Evolutionary conservation across 352 stramenopile genomes (phyloP).

Genomic region (Phytophthora hibernalis): DNA sequence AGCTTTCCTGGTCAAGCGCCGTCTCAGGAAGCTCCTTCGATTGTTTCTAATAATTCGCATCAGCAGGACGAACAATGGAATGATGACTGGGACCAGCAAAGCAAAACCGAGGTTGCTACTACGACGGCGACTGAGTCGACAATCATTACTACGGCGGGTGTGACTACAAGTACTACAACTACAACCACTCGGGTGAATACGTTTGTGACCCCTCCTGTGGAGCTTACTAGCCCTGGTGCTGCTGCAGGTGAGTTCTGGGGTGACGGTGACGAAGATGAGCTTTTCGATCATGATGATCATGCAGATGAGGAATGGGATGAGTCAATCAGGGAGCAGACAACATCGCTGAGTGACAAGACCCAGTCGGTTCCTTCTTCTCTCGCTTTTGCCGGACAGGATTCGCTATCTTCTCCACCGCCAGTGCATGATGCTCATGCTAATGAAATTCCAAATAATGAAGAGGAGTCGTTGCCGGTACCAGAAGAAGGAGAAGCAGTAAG

Average conservation of each 20-base stretch:
- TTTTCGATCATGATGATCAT: constrained; percentile 73
- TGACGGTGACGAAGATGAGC: constrained; percentile 56
- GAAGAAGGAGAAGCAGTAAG: constrained; percentile 4
- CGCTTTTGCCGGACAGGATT: constrained; percentile 18
- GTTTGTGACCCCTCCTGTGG: constrained; percentile 28
- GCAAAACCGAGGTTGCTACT: neutral
- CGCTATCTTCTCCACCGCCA: constrained; percentile 15
- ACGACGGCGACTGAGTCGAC: constrained; percentile 1
- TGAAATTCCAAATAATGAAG: constrained; percentile 3
- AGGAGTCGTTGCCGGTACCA: neutral
- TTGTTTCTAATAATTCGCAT: constrained; percentile 12
- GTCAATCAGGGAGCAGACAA: constrained; percentile 29
- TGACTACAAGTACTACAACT: constrained; percentile 1
- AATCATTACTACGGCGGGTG: neutral
- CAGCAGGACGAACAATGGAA: constrained; percentile 26
- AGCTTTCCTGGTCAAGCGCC: constrained; percentile 3
- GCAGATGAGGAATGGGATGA: constrained; percentile 48
- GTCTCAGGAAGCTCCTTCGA: constrained; percentile 3
- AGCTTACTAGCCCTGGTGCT: constrained; percentile 39
- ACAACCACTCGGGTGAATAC: constrained; percentile 15
- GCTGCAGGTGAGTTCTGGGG: constrained; percentile 73
- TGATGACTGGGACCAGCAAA: constrained; percentile 27
- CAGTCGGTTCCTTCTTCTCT: constrained; percentile 10
- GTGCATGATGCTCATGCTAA: constrained; percentile 10
- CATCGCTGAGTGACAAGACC: constrained; percentile 5